phyloP scores from a whole-genome alignment of 768 basidiomycete genomes.

The Coprinopsis marcescibilis region DNA sequence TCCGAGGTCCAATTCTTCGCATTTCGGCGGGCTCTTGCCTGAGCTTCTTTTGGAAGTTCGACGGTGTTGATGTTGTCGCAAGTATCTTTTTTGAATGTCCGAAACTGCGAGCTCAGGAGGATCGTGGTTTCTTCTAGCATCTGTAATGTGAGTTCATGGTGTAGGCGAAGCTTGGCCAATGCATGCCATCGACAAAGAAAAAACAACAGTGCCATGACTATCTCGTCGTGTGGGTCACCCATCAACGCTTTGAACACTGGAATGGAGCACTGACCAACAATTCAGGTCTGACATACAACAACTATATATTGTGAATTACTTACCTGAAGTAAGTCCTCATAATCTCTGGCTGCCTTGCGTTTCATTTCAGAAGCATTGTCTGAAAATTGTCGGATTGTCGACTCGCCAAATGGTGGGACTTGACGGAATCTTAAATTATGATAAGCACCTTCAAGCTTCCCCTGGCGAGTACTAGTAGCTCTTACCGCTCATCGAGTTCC shows the following conservation, averaged over 20 bases:
- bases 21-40: constrained; percentile 19
- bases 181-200: constrained; percentile 29
- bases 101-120: constrained; percentile 24
- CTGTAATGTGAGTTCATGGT: constrained; percentile 20
- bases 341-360: constrained; percentile 31
- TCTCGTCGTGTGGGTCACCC: constrained; percentile 15
- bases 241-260: constrained; percentile 34
- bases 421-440: constrained; percentile 14
- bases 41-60: constrained; percentile 34
- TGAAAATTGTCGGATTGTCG: constrained; percentile 30
- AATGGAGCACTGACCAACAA: constrained; percentile 25
- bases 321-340: constrained; percentile 40
- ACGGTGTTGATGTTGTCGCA: constrained; percentile 22
- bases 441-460: background rate
- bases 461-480: background rate
- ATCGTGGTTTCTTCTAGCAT: constrained; percentile 21
- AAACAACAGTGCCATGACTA: constrained; percentile 16
- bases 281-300: background rate
- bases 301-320: background rate
- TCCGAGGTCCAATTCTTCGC: constrained; percentile 22
- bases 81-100: constrained; percentile 23
- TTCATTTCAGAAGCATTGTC: constrained; percentile 30
- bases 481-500: constrained; percentile 17
- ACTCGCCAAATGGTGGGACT: constrained; percentile 24
- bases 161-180: constrained; percentile 27